These are phyloP conservation scores for Voacanga thouarsii DNA, from an alignment of 257 asterid genomes.

Conservation along the genomic window DNA sequence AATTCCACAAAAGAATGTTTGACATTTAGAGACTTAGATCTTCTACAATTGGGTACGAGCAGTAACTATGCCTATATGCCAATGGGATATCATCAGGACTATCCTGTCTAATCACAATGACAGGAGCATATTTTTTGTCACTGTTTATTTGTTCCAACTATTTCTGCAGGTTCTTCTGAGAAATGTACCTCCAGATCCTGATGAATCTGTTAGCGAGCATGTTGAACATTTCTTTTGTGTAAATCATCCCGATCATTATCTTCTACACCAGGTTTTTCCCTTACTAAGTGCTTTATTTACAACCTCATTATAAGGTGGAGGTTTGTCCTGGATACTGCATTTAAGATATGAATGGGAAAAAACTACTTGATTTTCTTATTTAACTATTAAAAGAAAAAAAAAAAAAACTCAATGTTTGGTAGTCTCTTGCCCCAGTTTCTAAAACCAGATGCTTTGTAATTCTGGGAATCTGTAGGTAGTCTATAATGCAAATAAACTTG, in stretches of 20 bases:
- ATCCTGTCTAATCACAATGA: neutral
- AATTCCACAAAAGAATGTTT: neutral
- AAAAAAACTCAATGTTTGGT: neutral
- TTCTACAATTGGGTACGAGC: neutral
- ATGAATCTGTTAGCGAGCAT: conserved; percentile 85
- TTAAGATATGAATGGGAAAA: neutral
- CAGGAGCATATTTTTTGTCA: neutral
- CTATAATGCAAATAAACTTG: conserved; percentile 66
- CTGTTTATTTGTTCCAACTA: conserved; percentile 10
- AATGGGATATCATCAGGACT: neutral
- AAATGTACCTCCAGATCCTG: conserved; percentile 90
- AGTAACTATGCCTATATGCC: neutral
- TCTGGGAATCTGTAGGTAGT: conserved; percentile 49
- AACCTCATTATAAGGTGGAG: too few relatives aligned
- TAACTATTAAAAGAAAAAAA: too few relatives aligned
- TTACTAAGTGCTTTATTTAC: conserved; percentile 4
- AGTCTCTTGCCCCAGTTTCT: neutral
- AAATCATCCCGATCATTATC: conserved; percentile 80
- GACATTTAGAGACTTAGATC: neutral
- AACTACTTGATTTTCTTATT: neutral
- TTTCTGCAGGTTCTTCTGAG: conserved; percentile 79
- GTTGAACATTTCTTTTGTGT: conserved; percentile 96
- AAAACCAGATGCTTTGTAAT: neutral
- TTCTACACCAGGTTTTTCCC: conserved; percentile 58
- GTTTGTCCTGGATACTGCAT: neutral